phyloP scores from a whole-genome alignment of 202 grass and related monocot species.

The Carex arenaria region DNA sequence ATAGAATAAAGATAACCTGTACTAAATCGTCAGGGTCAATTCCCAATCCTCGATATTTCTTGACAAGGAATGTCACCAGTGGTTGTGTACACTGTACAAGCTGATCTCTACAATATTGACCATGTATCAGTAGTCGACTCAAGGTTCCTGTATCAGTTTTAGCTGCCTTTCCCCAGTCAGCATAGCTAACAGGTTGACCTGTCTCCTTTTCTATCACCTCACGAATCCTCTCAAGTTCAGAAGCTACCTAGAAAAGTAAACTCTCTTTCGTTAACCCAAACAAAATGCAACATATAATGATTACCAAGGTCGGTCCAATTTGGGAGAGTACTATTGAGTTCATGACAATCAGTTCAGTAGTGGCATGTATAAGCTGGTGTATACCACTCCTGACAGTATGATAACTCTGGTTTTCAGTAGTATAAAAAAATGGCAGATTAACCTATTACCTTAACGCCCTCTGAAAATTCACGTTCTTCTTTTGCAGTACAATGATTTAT shows the following conservation, averaged over 20 bases:
- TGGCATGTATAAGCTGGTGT: not conserved
- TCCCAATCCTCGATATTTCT: slow-evolving; percentile 60
- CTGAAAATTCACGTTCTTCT: slow-evolving; percentile 55
- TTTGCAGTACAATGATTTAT: slow-evolving; percentile 32
- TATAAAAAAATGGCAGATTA: not conserved
- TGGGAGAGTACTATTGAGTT: not conserved
- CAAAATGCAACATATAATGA: not conserved
- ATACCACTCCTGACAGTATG: not conserved
- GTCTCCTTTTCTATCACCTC: slow-evolving; percentile 42
- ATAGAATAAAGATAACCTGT: slow-evolving; percentile 46
- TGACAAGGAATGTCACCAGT: slow-evolving; percentile 65
- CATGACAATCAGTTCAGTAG: slow-evolving; percentile 3
- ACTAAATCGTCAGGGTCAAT: slow-evolving; percentile 73
- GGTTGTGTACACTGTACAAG: slow-evolving; percentile 54
- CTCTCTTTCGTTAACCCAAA: not conserved
- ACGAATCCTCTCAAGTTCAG: slow-evolving; percentile 60
- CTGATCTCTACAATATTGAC: slow-evolving; percentile 59
- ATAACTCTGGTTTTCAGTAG: not conserved
- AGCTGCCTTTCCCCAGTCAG: slow-evolving; percentile 68
- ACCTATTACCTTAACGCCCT: slow-evolving; percentile 57
- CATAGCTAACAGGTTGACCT: slow-evolving; percentile 37
- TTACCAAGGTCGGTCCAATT: not conserved
- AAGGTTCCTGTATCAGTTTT: slow-evolving; percentile 47
- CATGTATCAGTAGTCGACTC: slow-evolving; percentile 42
- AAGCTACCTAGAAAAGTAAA: slow-evolving; percentile 43